These are phyloP conservation scores for Fusarium illudens DNA, from an alignment of 2,329 filamentous ascomycete species.

Conservation along the genomic window DNA sequence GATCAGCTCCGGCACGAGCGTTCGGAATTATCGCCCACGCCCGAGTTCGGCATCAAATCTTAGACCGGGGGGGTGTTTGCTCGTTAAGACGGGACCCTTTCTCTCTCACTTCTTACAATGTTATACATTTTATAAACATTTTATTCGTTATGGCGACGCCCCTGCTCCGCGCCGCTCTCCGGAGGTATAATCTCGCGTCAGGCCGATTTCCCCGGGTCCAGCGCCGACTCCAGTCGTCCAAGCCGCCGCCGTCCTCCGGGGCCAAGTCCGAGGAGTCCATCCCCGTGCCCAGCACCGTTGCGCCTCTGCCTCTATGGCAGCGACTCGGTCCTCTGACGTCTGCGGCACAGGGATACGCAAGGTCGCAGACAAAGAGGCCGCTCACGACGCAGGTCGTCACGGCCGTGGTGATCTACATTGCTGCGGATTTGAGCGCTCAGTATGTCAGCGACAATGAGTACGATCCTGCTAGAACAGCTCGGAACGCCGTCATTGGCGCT, in stretches of 20 bases:
- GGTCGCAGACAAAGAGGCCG: slow-evolving; percentile 75
- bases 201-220: slow-evolving; percentile 23
- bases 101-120: slow-evolving; percentile 15
- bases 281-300: slow-evolving; percentile 30
- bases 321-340: slow-evolving; percentile 65
- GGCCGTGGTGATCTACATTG: slow-evolving; percentile 79
- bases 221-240: slow-evolving; percentile 29
- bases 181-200: slow-evolving; percentile 8
- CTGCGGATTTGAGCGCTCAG: slow-evolving; percentile 82
- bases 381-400: slow-evolving; percentile 82
- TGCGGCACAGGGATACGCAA: slow-evolving; percentile 68
- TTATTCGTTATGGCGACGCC: slow-evolving; percentile 27
- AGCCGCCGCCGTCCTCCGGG: background rate
- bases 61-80: background rate
- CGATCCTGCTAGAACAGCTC: slow-evolving; percentile 72
- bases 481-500: slow-evolving; percentile 78
- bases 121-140: background rate
- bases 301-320: slow-evolving; percentile 60
- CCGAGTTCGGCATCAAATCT: slow-evolving; percentile 29
- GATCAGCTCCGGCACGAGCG: background rate
- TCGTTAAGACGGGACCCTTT: background rate
- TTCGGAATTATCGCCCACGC: slow-evolving; percentile 24
- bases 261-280: slow-evolving; percentile 28
- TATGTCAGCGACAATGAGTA: slow-evolving; percentile 70
- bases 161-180: slow-evolving; percentile 30